A percentile compares a stretch with the other conserved stretches of the same genome.
phyloP scores from a whole-genome alignment of 2,329 filamentous ascomycete species.

The Ramichloridium luteum region DNA sequence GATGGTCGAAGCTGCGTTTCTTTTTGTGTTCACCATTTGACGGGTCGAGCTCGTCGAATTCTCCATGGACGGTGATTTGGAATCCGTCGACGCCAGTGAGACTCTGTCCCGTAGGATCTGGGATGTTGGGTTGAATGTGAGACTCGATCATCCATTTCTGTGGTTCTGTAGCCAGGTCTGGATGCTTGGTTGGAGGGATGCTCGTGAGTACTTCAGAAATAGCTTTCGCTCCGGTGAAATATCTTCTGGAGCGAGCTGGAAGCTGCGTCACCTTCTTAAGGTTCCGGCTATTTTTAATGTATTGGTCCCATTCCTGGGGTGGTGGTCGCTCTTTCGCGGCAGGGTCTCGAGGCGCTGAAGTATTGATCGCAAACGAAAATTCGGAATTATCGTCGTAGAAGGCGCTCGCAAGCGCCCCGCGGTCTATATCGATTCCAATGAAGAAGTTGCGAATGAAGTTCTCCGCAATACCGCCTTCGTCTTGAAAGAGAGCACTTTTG shows the following conservation, averaged over 20 bases:
- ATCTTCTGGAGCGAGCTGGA: slow-evolving; percentile 50
- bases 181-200: slow-evolving; percentile 63
- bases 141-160: slow-evolving; percentile 76
- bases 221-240: slow-evolving; percentile 50
- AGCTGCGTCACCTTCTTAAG: slow-evolving; percentile 55
- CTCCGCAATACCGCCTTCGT: slow-evolving; percentile 62
- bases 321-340: slow-evolving; percentile 24
- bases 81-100: slow-evolving; percentile 61
- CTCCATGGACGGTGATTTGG: slow-evolving; percentile 66
- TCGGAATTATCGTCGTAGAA: slow-evolving; percentile 67
- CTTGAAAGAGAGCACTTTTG: slow-evolving; percentile 56
- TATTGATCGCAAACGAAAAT: slow-evolving; percentile 66
- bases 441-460: slow-evolving; percentile 67
- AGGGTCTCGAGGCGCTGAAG: slow-evolving; percentile 40
- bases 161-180: slow-evolving; percentile 52
- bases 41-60: slow-evolving; percentile 63
- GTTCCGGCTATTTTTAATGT: slow-evolving; percentile 69
- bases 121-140: slow-evolving; percentile 57
- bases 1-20: slow-evolving; percentile 65
- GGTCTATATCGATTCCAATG: slow-evolving; percentile 58
- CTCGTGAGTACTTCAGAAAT: slow-evolving; percentile 58
- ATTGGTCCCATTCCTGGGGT: slow-evolving; percentile 54
- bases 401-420: slow-evolving; percentile 46
- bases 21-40: slow-evolving; percentile 42
- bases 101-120: slow-evolving; percentile 54